Conservation (phyloP, 139 green algal species). For the Chlorella ohadii region DNA sequence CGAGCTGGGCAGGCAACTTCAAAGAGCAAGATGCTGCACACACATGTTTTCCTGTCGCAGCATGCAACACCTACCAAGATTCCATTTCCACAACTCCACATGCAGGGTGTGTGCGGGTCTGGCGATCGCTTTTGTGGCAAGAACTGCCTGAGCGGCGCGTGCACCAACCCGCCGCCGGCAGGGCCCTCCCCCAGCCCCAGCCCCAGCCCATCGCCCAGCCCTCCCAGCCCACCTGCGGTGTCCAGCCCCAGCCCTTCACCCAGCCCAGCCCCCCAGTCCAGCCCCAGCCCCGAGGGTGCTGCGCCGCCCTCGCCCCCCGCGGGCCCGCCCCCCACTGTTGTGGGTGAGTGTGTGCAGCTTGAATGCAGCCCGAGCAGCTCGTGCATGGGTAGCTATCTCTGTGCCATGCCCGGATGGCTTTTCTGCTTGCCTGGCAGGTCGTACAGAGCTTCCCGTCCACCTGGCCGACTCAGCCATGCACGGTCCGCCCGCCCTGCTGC, state of each 20-base stretch:
- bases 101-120: slow-evolving; percentile 22
- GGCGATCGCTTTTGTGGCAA: slow-evolving; percentile 4
- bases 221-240: neutral
- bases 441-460: no score
- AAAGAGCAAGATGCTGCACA: no score
- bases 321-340: neutral
- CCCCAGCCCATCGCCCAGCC: neutral
- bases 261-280: neutral
- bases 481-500: no score
- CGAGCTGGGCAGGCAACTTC: no score
- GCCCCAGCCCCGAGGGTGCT: no score
- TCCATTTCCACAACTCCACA: no score
- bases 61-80: no score
- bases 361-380: no score
- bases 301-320: neutral
- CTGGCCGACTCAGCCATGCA: no score
- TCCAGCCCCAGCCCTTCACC: neutral
- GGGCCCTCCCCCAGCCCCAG: neutral
- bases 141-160: slow-evolving; percentile 24
- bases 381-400: no score
- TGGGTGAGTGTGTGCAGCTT: neutral
- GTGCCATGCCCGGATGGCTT: no score
- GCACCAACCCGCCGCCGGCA: neutral
- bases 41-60: no score
- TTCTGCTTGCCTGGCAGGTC: neutral